Base-by-base conservation (phyloP, 306 rosid species). In the Glycine latifolia region DNA sequence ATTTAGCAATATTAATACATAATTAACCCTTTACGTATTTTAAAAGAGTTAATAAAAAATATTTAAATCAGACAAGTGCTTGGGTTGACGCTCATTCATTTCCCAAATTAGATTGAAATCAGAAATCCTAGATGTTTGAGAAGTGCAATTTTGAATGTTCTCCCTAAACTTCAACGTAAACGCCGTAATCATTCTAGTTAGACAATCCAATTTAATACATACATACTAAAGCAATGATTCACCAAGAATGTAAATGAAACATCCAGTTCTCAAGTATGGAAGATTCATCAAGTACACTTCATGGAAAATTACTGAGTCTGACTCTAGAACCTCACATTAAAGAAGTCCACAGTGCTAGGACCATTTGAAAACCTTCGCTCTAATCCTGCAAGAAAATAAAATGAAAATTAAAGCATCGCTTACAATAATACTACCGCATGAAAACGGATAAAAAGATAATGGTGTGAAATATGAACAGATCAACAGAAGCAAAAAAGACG, bases 341-440 rank as follows among this genome's bases (percentile, higher is more conserved):
- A 78, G 56, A 49, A 79, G 37, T 15, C 39, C 75, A 67, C 61
- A 47, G 10, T 79, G 62, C 74, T 1, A 7, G 26, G 35, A 15
- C 71, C 1, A 2, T n/a, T 63, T 39, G 71, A 44, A 54, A 79
- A 67, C 65, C 63, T 47, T 63, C 62, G 48, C 59, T 33, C 84
- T 86, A 86, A 26, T 80, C 87, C 89, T 86, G 87, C 43, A 69
- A 37, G 31, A 63, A 47, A 7, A 14, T 2, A 59, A 0, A 69
- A 80, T 0, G 39, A 54, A 61, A 59, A 47, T 6, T 33, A 70
- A 52, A 73, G 43, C 78, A 78, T 31, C 17, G 7, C 37, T 54
- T 60, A 63, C 31, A 20, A 68, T 74, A 73, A 67, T 31, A 52
- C 43, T 31, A 43, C 37, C 33, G 26, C 9, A 4, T 3, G 6